These are phyloP conservation scores for Pythium periplocum DNA, from an alignment of 352 stramenopile species.

Conservation along the genomic window DNA sequence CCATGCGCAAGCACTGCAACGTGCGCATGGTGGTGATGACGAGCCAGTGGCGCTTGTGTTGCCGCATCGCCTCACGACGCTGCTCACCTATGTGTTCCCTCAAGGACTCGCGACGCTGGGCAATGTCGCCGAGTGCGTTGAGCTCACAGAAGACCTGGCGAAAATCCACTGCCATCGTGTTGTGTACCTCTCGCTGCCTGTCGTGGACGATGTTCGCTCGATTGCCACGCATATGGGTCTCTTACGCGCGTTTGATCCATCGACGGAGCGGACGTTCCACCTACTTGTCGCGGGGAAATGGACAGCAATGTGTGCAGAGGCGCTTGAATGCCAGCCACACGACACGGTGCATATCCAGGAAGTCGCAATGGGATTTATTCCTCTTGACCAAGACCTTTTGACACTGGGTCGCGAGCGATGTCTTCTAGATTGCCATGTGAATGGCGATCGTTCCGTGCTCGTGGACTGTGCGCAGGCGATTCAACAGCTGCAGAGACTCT, in stretches of 20 bases:
- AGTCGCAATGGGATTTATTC: constrained; percentile 48
- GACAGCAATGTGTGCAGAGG: constrained; percentile 45
- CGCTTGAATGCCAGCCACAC: constrained; percentile 26
- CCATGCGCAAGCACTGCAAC: constrained; percentile 33
- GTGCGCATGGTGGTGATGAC: constrained; percentile 28
- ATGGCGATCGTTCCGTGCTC: constrained; percentile 40
- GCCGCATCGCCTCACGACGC: constrained; percentile 39
- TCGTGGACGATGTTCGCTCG: constrained; percentile 36
- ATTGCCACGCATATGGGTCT: constrained; percentile 39
- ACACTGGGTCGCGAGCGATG: constrained; percentile 49
- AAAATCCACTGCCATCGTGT: constrained; percentile 23
- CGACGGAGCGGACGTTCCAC: constrained; percentile 15
- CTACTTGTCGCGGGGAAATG: constrained; percentile 44
- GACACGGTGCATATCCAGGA: constrained; percentile 35
- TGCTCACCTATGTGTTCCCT: constrained; percentile 60
- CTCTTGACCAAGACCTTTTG: constrained; percentile 51
- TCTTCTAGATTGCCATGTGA: constrained; percentile 46
- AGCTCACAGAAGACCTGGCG: constrained; percentile 42
- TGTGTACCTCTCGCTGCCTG: constrained; percentile 43
- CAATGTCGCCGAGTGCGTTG: constrained; percentile 48
- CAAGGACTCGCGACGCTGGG: constrained; percentile 31
- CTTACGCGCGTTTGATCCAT: constrained; percentile 18
- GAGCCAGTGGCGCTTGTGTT: constrained; percentile 46
- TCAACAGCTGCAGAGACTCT: constrained; percentile 45
- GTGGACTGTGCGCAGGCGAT: constrained; percentile 45